phyloP scores from a whole-genome alignment of 768 basidiomycete genomes.

The Rhizopogon salebrosus region DNA sequence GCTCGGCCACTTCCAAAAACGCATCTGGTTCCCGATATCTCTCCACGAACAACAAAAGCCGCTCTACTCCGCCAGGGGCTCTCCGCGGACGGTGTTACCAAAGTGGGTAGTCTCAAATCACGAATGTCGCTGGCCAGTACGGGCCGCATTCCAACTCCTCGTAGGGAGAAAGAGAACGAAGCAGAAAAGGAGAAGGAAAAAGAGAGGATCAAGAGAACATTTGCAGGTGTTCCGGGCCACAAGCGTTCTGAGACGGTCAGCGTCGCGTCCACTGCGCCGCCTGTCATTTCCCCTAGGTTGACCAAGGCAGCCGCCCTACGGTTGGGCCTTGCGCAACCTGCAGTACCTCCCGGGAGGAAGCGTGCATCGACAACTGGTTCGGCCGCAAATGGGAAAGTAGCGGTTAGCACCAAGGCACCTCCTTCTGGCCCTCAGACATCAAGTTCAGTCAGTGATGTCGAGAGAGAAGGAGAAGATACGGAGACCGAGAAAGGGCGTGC shows the following conservation, averaged over 20 bases:
- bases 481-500: slow-evolving; percentile 16
- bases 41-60: slow-evolving; percentile 71
- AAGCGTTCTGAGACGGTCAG: slow-evolving; percentile 62
- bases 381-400: slow-evolving; percentile 17
- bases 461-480: slow-evolving; percentile 25
- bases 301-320: slow-evolving; percentile 70
- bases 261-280: slow-evolving; percentile 74
- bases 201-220: slow-evolving; percentile 58
- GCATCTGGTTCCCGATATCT: slow-evolving; percentile 57
- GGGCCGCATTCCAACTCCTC: slow-evolving; percentile 23
- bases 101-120: slow-evolving; percentile 9
- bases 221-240: slow-evolving; percentile 78
- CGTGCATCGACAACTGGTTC: slow-evolving; percentile 28
- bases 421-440: slow-evolving; percentile 9
- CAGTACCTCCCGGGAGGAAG: slow-evolving; percentile 33
- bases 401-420: slow-evolving; percentile 1
- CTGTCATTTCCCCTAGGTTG: slow-evolving; percentile 67
- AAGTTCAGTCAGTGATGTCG: slow-evolving; percentile 1
- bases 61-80: slow-evolving; percentile 68
- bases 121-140: slow-evolving; percentile 32
- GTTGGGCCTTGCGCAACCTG: slow-evolving; percentile 44
- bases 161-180: slow-evolving; percentile 22
- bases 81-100: slow-evolving; percentile 31
- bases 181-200: slow-evolving; percentile 51
- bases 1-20: slow-evolving; percentile 67